phyloP scores from a whole-genome alignment of 2,329 filamentous ascomycete genomes.

The Cordyceps javanica region DNA sequence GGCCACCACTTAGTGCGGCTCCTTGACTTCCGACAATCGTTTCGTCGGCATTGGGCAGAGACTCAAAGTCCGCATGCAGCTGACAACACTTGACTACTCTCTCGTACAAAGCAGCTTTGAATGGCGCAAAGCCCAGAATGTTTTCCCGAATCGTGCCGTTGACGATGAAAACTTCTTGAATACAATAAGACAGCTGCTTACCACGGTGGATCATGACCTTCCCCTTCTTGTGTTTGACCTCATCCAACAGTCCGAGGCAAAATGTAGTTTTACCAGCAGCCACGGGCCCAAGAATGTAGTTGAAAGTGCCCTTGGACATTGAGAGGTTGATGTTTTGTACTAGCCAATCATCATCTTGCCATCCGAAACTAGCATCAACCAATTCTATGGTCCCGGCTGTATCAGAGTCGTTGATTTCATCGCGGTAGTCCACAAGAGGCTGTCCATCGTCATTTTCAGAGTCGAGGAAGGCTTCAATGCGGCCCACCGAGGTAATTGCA shows the following conservation, averaged over 20 bases:
- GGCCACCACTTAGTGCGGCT: constrained; percentile 29
- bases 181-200: constrained; percentile 16
- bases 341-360: neutral
- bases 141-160: constrained; percentile 21
- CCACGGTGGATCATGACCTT: neutral
- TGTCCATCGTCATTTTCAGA: constrained; percentile 1
- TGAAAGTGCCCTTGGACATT: neutral
- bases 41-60: constrained; percentile 25
- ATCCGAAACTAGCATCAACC: neutral
- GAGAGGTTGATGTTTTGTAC: neutral
- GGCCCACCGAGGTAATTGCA: neutral
- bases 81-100: constrained; percentile 20
- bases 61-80: constrained; percentile 10
- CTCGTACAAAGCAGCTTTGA: constrained; percentile 18
- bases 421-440: neutral
- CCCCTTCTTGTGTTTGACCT: neutral
- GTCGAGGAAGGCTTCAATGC: neutral
- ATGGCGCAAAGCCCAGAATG: constrained; percentile 18
- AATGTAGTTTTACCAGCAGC: constrained; percentile 25
- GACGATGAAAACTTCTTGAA: constrained; percentile 20
- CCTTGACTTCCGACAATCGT: constrained; percentile 28
- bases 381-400: neutral
- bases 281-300: constrained; percentile 20
- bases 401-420: neutral
- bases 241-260: constrained; percentile 2